A percentile compares a stretch with the other conserved stretches of the same genome.
Conservation (phyloP, 2,329 filamentous ascomycete species). For the Penicillium sp. region DNA sequence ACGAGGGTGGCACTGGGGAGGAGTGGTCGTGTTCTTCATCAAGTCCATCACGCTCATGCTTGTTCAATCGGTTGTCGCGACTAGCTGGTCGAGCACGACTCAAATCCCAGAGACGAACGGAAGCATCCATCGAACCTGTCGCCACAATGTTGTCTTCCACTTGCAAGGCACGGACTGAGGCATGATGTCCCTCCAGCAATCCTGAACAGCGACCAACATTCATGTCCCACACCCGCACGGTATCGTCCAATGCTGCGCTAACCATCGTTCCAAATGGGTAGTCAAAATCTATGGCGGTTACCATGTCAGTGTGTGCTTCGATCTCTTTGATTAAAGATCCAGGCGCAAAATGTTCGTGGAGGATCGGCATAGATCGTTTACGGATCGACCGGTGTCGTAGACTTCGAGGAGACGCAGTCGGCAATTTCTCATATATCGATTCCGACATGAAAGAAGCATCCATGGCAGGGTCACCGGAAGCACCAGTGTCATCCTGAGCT, state of each 20-base stretch:
- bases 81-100: conserved; percentile 85
- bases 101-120: conserved; percentile 92
- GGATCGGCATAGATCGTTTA: conserved; percentile 80
- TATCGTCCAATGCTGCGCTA: conserved; percentile 88
- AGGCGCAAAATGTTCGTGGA: conserved; percentile 93
- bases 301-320: conserved; percentile 81
- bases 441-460: conserved; percentile 88
- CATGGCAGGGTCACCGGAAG: conserved; percentile 57
- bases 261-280: conserved; percentile 96
- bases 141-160: conserved; percentile 95
- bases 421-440: conserved; percentile 93
- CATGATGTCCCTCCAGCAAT: conserved; percentile 87
- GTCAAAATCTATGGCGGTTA: conserved; percentile 94
- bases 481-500: conserved; percentile 52
- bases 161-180: conserved; percentile 88
- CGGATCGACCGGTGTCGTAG: conserved; percentile 52
- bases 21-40: conserved; percentile 50
- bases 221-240: conserved; percentile 93
- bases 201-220: conserved; percentile 93
- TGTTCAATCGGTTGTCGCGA: conserved; percentile 56
- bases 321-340: conserved; percentile 87
- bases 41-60: conserved; percentile 50
- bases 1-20: conserved; percentile 68
- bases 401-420: conserved; percentile 63
- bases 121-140: conserved; percentile 92